A percentile compares a stretch with the other conserved stretches of the same genome.
These are phyloP conservation scores for Stephania cephalantha DNA, from an alignment of 164 flowering plant species.

Conservation along the genomic window DNA sequence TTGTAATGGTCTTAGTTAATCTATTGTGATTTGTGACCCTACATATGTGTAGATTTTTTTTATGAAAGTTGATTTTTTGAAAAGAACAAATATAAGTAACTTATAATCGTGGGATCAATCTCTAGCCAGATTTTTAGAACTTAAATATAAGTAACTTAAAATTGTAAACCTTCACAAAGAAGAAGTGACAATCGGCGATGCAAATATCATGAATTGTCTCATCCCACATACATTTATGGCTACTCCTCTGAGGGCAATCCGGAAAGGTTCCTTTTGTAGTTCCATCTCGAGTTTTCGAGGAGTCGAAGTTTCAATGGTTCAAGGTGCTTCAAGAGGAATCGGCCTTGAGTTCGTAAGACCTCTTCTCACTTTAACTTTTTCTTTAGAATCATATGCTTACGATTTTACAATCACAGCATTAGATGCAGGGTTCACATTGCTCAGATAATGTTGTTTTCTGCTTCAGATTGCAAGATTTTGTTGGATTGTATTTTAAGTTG, in stretches of 20 bases:
- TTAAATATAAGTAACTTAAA: too few relatives aligned
- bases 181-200: too few relatives aligned
- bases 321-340: slow-evolving; percentile 45
- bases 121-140: too few relatives aligned
- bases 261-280: slow-evolving; percentile 18
- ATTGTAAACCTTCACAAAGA: too few relatives aligned
- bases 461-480: background rate
- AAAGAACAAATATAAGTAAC: too few relatives aligned
- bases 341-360: slow-evolving; percentile 44
- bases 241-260: slow-evolving; percentile 9
- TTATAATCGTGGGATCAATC: too few relatives aligned
- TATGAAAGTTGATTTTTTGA: too few relatives aligned
- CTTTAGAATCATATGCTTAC: background rate
- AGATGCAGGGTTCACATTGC: background rate
- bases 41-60: too few relatives aligned
- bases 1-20: too few relatives aligned
- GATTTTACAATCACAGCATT: background rate
- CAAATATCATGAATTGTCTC: slow-evolving; percentile 1
- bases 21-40: too few relatives aligned
- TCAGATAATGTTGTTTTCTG: background rate
- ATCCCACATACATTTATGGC: background rate
- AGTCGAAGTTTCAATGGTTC: slow-evolving; percentile 40
- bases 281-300: slow-evolving; percentile 14
- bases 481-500: too few relatives aligned
- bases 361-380: background rate